phyloP scores from a whole-genome alignment of 495 filamentous ascomycete species.

The Podospora fimiseda region DNA sequence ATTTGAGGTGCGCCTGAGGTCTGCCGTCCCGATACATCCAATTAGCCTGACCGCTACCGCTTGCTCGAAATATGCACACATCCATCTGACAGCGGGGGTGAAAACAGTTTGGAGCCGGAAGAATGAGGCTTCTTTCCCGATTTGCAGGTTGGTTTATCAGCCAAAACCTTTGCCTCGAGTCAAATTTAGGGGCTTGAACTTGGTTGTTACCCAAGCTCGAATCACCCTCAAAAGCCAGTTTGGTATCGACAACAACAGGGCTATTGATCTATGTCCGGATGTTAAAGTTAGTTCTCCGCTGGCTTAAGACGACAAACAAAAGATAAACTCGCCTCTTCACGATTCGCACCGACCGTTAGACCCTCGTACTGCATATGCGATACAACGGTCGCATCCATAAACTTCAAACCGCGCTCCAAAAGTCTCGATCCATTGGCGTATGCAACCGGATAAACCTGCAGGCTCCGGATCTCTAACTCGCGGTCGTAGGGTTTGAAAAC shows the following conservation, averaged over 20 bases:
- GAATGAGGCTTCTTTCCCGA: background rate
- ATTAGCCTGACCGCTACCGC: too few species aligned
- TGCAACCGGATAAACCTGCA: conserved; percentile 28
- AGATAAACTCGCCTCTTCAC: conserved; percentile 29
- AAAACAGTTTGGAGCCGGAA: background rate
- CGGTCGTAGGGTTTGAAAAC: conserved; percentile 29
- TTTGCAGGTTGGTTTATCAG: background rate
- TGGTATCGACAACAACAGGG: conserved; percentile 36
- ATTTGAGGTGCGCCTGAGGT: too few species aligned
- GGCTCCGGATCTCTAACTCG: conserved; percentile 22
- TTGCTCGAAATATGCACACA: background rate
- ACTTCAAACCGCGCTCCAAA: conserved; percentile 25
- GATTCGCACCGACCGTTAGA: conserved; percentile 18
- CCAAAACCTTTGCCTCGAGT: background rate
- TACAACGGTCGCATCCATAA: conserved; percentile 20
- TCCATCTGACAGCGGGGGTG: background rate
- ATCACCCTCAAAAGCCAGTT: conserved; percentile 21
- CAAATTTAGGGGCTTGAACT: background rate
- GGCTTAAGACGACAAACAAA: too few species aligned
- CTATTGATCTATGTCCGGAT: conserved; percentile 14
- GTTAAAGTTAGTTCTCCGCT: too few species aligned
- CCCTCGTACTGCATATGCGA: conserved; percentile 34
- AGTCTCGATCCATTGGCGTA: conserved; percentile 8
- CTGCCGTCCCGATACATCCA: too few species aligned
- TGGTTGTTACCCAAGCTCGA: background rate